phyloP scores from a whole-genome alignment of 495 filamentous ascomycete genomes.

The Neurospora sp. region DNA sequence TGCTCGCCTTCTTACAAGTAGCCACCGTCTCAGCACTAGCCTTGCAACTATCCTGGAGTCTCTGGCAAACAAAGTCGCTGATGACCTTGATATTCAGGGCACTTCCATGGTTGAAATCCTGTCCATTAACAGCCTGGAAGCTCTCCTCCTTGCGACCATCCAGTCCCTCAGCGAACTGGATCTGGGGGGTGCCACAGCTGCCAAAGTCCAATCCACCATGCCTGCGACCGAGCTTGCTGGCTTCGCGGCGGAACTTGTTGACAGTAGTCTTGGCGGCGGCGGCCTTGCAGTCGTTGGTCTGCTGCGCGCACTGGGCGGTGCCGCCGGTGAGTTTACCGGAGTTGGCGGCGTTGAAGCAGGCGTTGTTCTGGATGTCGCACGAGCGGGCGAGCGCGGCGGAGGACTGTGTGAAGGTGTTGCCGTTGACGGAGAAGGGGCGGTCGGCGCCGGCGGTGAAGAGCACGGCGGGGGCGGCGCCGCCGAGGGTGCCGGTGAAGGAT shows the following conservation, averaged over 20 bases:
- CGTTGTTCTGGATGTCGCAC: slow-evolving; percentile 47
- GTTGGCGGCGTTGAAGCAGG: slow-evolving; percentile 46
- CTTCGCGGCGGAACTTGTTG: slow-evolving; percentile 10
- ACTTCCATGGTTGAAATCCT: slow-evolving; percentile 49
- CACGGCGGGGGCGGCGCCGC: slow-evolving; percentile 40
- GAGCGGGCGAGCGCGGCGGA: slow-evolving; percentile 42
- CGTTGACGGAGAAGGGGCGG: slow-evolving; percentile 46
- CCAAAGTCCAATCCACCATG: slow-evolving; percentile 31
- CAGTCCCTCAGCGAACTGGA: slow-evolving; percentile 42
- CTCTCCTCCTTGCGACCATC: slow-evolving; percentile 42
- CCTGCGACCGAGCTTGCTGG: slow-evolving; percentile 12
- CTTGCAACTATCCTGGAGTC: slow-evolving; percentile 41
- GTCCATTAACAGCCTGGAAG: slow-evolving; percentile 39
- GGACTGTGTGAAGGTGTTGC: slow-evolving; percentile 38
- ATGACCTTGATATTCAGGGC: slow-evolving; percentile 46
- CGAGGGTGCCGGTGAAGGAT: slow-evolving; percentile 45
- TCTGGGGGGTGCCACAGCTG: slow-evolving; percentile 41
- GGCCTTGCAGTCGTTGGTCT: slow-evolving; percentile 34
- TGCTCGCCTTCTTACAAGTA: slow-evolving; percentile 35
- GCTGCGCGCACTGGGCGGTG: slow-evolving; percentile 38
- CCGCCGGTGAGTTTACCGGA: slow-evolving; percentile 29
- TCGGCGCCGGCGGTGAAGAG: slow-evolving; percentile 30
- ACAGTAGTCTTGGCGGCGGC: slow-evolving; percentile 14
- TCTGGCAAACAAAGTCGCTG: slow-evolving; percentile 45
- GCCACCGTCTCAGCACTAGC: slow-evolving; percentile 35